Base-by-base conservation (phyloP, 2,329 filamentous ascomycete species). In the Trichoderma polysporum region DNA sequence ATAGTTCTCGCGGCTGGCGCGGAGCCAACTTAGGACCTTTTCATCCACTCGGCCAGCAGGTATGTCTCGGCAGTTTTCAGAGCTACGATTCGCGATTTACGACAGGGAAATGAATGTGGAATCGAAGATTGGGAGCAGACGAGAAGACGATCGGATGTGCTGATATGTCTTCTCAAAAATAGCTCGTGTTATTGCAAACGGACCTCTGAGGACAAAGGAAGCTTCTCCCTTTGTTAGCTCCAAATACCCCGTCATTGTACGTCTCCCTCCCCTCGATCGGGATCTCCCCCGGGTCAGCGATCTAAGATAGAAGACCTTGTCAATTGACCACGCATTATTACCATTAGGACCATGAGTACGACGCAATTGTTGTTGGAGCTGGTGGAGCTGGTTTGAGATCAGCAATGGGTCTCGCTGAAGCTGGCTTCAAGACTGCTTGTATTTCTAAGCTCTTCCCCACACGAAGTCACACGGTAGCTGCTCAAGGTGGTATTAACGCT, bases 181-280 rank as follows among this genome's bases (percentile, higher is more conserved):
- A 93, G 92, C 93, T 76, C 90, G 91, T 79, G 92, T 98, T 78
- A 91, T 97, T 79, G 89, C 91, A 74, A 94, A 91, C 81, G 88
- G 89, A 73, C 92, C 92, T 72, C 86, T 98, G 72, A 90, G 93
- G 79, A 95, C 94, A 67, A 97, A 96, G 85, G 94, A 97, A 84
- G 94, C 94, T 35, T 92, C 92, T 70, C 90, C 92, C 56, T 92
- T 92, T 77, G 87, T 97, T 75, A 91, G 90, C 80, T 90, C 86
- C 80, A 95, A 97, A 82, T 98, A 99, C 81, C 91, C 93, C 59
- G 92, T 99, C 75, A 94, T 99, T 80, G 91, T 92, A 87, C 81
- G 90, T 64, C 15, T 37, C 29, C n/a, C 92, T 87, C 81, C 90
- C 35, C 49, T 58, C 52, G 47, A 19, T 61, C 17, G 31, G 27